Evolutionary conservation across 2,329 filamentous ascomycete genomes (phyloP).

Genomic region (Tolypocladium inflatum): DNA sequence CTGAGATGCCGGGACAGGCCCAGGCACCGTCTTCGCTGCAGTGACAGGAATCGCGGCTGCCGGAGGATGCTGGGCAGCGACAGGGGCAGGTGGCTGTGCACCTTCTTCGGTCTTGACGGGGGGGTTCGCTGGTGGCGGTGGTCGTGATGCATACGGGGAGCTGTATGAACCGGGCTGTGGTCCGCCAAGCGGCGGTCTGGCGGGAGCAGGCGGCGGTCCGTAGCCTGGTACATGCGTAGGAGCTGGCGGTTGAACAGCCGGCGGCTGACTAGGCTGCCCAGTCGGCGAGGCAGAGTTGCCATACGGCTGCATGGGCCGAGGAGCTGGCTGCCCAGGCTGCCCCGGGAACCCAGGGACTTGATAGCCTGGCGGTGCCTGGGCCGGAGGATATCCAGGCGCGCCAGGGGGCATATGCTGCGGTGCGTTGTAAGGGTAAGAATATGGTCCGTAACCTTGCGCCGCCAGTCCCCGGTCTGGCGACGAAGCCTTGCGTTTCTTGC

Average conservation of each 20-base stretch:
- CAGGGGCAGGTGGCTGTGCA: neutral
- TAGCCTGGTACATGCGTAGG: constrained; percentile 24
- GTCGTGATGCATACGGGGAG: constrained; percentile 26
- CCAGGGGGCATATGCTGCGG: constrained; percentile 23
- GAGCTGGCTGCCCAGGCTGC: constrained; percentile 16
- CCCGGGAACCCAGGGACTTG: constrained; percentile 22
- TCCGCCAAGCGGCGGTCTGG: constrained; percentile 19
- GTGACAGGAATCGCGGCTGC: neutral
- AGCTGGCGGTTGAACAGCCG: constrained; percentile 19
- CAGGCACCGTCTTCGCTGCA: neutral
- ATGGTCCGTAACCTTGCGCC: constrained; percentile 27
- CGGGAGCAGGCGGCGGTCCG: constrained; percentile 24
- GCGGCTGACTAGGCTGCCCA: constrained; percentile 11
- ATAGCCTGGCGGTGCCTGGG: constrained; percentile 23
- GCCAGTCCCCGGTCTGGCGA: constrained; percentile 39
- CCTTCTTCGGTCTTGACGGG: constrained; percentile 20
- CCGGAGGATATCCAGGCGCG: constrained; percentile 20
- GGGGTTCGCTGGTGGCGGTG: constrained; percentile 16
- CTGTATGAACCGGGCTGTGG: constrained; percentile 24
- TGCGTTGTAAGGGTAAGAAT: constrained; percentile 23
- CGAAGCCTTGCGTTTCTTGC: constrained; percentile 48
- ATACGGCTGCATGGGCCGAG: constrained; percentile 19
- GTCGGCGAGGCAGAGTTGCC: constrained; percentile 16
- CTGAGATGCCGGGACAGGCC: constrained; percentile 7
- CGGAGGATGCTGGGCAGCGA: constrained; percentile 1